Evolutionary conservation across 164 flowering plant genomes (phyloP).

Genomic region (Tinospora cordifolia): DNA sequence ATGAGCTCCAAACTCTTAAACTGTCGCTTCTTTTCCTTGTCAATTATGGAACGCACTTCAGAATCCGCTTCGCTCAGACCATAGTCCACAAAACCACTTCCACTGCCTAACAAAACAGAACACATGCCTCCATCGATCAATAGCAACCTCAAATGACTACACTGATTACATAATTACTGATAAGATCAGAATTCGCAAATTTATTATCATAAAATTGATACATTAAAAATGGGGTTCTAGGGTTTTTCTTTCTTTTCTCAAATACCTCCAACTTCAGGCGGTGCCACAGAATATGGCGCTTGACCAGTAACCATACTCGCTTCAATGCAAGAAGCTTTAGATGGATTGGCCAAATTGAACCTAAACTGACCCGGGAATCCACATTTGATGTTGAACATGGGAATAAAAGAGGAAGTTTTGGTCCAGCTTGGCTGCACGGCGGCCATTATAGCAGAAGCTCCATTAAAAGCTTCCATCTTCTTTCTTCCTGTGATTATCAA

Average conservation of each 20-base stretch:
- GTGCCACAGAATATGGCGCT: constrained; percentile 41
- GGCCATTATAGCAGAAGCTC: constrained; percentile 38
- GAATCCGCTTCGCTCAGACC: constrained; percentile 63
- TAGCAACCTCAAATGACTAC: background rate
- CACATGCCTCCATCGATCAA: constrained; percentile 2
- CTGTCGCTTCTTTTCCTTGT: constrained; percentile 76
- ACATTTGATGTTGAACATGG: constrained; percentile 21
- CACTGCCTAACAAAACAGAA: constrained; percentile 29
- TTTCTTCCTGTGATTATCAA: background rate
- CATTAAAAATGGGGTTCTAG: background rate
- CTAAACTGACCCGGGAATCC: constrained; percentile 11
- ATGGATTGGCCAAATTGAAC: background rate
- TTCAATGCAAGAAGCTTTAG: background rate
- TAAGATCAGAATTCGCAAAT: too few species aligned
- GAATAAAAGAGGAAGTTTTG: background rate
- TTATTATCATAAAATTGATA: too few species aligned
- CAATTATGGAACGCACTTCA: constrained; percentile 58
- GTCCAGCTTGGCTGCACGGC: constrained; percentile 4
- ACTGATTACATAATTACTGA: too few species aligned
- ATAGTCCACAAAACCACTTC: constrained; percentile 43
- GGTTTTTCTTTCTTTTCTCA: background rate
- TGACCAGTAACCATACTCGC: constrained; percentile 47
- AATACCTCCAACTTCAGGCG: constrained; percentile 39
- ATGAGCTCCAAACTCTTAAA: constrained; percentile 78
- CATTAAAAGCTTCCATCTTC: constrained; percentile 47